These are phyloP conservation scores for Xylariaceae sp. DNA, from an alignment of 2,329 filamentous ascomycete species.

Conservation along the genomic window DNA sequence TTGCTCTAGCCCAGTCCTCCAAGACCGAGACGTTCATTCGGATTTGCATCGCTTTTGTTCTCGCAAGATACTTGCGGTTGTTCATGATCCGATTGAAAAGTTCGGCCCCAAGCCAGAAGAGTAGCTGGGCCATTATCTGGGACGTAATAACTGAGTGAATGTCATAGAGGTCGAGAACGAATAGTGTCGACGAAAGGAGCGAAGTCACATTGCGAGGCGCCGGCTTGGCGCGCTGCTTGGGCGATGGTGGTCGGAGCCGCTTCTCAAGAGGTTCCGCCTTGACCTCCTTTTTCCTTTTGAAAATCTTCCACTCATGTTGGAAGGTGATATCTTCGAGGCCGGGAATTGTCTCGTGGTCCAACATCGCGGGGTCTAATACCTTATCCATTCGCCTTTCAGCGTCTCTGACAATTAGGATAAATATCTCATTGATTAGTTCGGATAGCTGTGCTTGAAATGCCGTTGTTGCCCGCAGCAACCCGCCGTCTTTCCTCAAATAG, in stretches of 20 bases:
- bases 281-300: slow-evolving; percentile 83
- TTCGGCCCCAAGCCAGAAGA: slow-evolving; percentile 95
- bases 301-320: slow-evolving; percentile 97
- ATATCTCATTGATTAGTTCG: slow-evolving; percentile 96
- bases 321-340: slow-evolving; percentile 96
- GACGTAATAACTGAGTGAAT: slow-evolving; percentile 94
- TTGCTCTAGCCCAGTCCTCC: slow-evolving; percentile 91
- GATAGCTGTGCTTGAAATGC: slow-evolving; percentile 91
- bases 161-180: slow-evolving; percentile 97
- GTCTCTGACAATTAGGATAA: slow-evolving; percentile 93
- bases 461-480: slow-evolving; percentile 72
- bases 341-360: slow-evolving; percentile 96
- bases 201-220: slow-evolving; percentile 95
- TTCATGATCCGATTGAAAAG: slow-evolving; percentile 98
- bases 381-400: slow-evolving; percentile 95
- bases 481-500: slow-evolving; percentile 91
- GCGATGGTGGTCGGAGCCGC: slow-evolving; percentile 85
- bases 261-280: slow-evolving; percentile 90
- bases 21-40: slow-evolving; percentile 96
- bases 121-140: slow-evolving; percentile 84
- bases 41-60: slow-evolving; percentile 99
- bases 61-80: slow-evolving; percentile 86
- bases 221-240: slow-evolving; percentile 85
- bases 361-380: slow-evolving; percentile 85
- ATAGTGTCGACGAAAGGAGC: slow-evolving; percentile 88